Evolutionary conservation across 495 filamentous ascomycete species (phyloP).

Genomic region (Podospora tetraspora): DNA sequence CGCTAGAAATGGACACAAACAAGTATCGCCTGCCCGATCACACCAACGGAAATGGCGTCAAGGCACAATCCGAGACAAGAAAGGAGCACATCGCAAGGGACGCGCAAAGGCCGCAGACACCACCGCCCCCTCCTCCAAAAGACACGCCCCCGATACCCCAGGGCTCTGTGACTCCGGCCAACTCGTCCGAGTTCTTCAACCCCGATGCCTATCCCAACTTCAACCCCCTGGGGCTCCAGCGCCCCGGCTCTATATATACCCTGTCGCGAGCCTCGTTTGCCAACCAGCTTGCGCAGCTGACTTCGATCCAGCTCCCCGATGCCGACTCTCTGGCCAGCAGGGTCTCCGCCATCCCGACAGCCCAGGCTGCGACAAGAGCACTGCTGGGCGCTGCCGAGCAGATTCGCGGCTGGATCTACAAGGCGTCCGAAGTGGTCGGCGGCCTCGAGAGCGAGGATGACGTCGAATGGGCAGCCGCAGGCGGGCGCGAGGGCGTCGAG

Average conservation of each 20-base stretch:
- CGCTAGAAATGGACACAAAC: conserved; percentile 54
- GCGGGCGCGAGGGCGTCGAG: conserved; percentile 79
- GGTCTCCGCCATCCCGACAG: conserved; percentile 76
- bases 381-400: conserved; percentile 79
- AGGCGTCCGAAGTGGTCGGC: conserved; percentile 77
- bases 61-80: conserved; percentile 47
- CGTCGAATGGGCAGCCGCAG: conserved; percentile 94
- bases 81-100: conserved; percentile 49
- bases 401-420: conserved; percentile 86
- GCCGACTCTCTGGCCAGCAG: conserved; percentile 72
- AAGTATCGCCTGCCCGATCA: conserved; percentile 62
- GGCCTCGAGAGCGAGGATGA: conserved; percentile 91
- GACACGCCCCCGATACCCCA: conserved; percentile 41
- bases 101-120: conserved; percentile 28
- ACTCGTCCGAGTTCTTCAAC: conserved; percentile 30
- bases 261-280: conserved; percentile 85
- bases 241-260: conserved; percentile 80
- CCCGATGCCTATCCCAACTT: conserved; percentile 43
- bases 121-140: conserved; percentile 43
- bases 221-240: conserved; percentile 50
- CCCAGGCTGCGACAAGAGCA: conserved; percentile 68
- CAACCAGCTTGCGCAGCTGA: conserved; percentile 82
- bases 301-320: conserved; percentile 77
- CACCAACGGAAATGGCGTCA: conserved; percentile 56
- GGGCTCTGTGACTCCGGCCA: conserved; percentile 11